Evolutionary conservation across 257 asterid species (phyloP).

Genomic region (Mitragyna speciosa): DNA sequence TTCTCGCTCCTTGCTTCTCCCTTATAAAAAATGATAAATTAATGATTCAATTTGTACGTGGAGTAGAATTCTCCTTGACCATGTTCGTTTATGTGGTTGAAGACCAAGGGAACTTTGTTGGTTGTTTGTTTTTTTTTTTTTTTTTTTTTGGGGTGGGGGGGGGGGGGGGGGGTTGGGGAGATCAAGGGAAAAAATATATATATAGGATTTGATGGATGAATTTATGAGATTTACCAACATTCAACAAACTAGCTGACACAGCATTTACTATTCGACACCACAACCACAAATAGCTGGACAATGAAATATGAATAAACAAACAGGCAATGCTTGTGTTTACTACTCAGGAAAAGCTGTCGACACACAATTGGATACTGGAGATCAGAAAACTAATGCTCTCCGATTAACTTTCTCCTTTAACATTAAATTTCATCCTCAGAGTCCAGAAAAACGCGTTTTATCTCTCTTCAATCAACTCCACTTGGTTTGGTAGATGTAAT

Average conservation of each 20-base stretch:
- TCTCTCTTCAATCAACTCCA: neutral
- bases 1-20: too few species aligned
- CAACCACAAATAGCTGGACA: neutral
- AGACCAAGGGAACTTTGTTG: too few species aligned
- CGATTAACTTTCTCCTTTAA: neutral
- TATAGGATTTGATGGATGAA: neutral
- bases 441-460: neutral
- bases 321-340: neutral
- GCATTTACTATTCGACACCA: constrained; percentile 21
- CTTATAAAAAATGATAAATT: too few species aligned
- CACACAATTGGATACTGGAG: neutral
- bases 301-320: neutral
- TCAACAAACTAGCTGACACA: constrained; percentile 25
- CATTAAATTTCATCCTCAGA: constrained; percentile 4
- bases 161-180: too few species aligned
- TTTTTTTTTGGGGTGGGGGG: too few species aligned
- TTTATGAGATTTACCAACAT: neutral
- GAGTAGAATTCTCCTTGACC: neutral
- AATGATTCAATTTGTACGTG: too few species aligned
- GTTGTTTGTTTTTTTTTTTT: too few species aligned
- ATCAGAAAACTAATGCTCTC: neutral
- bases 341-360: neutral
- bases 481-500: neutral
- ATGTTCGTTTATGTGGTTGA: neutral
- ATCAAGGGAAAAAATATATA: neutral